phyloP scores from a whole-genome alignment of 306 rosid genomes.

The Trifolium dubium region DNA sequence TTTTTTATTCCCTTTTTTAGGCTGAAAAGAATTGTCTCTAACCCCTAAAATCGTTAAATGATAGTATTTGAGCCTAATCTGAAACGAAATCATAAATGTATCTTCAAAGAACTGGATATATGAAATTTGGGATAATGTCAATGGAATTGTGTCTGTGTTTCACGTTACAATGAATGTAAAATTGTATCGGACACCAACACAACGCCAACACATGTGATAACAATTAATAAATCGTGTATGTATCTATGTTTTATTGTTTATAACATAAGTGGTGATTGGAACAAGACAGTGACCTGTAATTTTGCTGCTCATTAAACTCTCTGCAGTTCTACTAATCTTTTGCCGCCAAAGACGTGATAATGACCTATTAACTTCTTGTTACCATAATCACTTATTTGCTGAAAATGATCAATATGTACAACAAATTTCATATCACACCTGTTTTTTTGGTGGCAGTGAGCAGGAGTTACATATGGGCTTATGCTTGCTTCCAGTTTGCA shows the following conservation, averaged over 20 bases:
- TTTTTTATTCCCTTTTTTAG: background rate
- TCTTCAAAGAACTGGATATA: slow-evolving; percentile 2
- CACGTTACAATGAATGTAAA: background rate
- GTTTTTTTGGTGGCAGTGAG: slow-evolving; percentile 58
- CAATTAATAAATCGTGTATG: background rate
- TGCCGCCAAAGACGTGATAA: slow-evolving; percentile 9
- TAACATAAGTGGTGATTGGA: slow-evolving; percentile 1
- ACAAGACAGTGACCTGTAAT: background rate
- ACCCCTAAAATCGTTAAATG: background rate
- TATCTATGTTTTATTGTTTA: background rate
- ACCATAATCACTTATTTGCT: background rate
- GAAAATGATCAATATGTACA: background rate
- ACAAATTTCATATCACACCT: background rate
- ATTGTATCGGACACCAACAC: background rate
- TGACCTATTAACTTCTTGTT: background rate
- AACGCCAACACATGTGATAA: background rate
- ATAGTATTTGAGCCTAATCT: background rate
- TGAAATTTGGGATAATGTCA: background rate
- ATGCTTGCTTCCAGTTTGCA: slow-evolving; percentile 89
- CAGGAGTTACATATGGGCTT: slow-evolving; percentile 81
- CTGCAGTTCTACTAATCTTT: slow-evolving; percentile 3
- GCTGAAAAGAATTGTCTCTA: background rate
- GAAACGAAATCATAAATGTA: background rate
- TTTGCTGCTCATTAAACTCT: background rate
- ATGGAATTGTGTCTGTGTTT: background rate